Evolutionary conservation across 345 rosid species (phyloP).

Genomic region (Citrus hindsii): DNA sequence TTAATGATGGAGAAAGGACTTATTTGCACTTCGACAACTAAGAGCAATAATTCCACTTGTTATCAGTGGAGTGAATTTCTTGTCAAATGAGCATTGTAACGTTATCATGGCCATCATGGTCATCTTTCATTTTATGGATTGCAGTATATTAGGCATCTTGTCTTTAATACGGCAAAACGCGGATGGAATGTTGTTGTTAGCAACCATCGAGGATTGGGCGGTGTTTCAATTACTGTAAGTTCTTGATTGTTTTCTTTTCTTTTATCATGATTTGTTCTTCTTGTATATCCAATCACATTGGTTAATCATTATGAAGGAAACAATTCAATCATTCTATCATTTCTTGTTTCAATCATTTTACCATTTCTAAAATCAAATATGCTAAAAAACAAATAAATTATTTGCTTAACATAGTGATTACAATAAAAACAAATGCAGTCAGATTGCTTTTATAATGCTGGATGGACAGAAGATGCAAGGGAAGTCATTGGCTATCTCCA

Average conservation of each 20-base stretch:
- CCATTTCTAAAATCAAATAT: not conserved
- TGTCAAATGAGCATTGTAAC: not conserved
- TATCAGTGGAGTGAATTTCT: not conserved
- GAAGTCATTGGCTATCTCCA: constrained; percentile 58
- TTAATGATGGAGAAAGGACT: not conserved
- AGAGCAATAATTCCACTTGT: not conserved
- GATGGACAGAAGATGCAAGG: constrained; percentile 80
- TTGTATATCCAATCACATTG: not conserved
- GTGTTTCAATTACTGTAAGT: constrained; percentile 88
- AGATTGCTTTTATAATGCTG: constrained; percentile 91
- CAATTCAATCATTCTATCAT: not conserved
- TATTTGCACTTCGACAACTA: not conserved
- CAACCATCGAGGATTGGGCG: constrained; percentile 92
- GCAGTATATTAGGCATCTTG: constrained; percentile 84
- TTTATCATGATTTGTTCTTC: not conserved
- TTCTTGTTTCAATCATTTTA: not conserved
- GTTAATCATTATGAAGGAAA: not conserved
- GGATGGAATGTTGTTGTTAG: constrained; percentile 88
- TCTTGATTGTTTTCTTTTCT: constrained; percentile 5
- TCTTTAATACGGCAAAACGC: constrained; percentile 48
- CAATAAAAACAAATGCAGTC: constrained; percentile 44
- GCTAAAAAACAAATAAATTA: not conserved
- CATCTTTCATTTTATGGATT: constrained; percentile 10
- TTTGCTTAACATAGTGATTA: not conserved
- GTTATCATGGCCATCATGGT: not conserved